Evolutionary conservation across 225 moss, liverwort and hornwort species (phyloP), one percentile per base, ranked within the genome.

Genomic region (Pseudoscleropodium purum): DNA sequence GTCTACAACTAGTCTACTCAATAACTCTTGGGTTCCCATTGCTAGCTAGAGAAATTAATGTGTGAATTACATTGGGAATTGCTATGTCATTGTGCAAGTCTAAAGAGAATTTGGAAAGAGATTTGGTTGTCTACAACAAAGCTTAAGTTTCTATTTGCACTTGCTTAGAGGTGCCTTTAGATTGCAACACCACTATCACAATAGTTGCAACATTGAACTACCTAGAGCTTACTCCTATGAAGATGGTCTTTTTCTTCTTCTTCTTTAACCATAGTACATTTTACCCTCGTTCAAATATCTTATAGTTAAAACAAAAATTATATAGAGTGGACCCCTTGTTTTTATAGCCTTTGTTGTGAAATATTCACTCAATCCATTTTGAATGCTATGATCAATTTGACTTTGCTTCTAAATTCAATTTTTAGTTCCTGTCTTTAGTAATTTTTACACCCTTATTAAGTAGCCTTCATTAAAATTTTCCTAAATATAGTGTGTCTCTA

Each of bases 161-260:
- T 27, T 73, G 8, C 2, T 43, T 15, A n/a, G 15, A 16, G 27
- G 17, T 43, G 9, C 9, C 29, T 43, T 73, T 29, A 43, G 1
- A 5, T 74, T 30, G 2, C 45, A 75, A 31, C 5, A 9, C 18
- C 6, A 11, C 1, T 1, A 6, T 10, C 8, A 47, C 1, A 14
- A 18, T 45, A 1, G 0, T 47, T 11, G 30, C 31, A 18, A 47
- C 30, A 75, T 75, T 43, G 18, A 3, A 11, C 47, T 47, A 16
- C 4, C 3, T 47, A 5, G 17, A 75, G 30, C 11, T 1, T 30
- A 1, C 7, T 23, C 3, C 18, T 56, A 56, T 56, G 15, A 1
- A 1, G 30, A 29, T 17, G 10, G 18, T 5, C 8, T 6, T n/a
- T n/a, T 20, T 36, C 37, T 5, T 67, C 73, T 73, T 43, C 8